These are phyloP conservation scores for Daldinia decipiens DNA, from an alignment of 495 filamentous ascomycete genomes.

Conservation along the genomic window DNA sequence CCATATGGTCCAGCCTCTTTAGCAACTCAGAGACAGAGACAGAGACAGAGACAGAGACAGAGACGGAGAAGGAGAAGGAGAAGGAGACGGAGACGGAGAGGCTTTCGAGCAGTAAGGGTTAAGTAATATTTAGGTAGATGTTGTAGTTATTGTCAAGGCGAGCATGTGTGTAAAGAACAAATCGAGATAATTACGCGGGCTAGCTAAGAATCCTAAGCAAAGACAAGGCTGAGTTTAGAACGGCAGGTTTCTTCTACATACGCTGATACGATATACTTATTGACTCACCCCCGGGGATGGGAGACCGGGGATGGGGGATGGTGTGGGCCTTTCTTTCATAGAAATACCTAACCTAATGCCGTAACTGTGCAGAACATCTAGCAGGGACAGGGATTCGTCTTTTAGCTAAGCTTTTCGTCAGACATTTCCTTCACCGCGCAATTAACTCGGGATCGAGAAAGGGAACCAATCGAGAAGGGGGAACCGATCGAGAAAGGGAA, in stretches of 20 bases:
- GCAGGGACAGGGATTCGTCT: neutral
- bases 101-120: neutral
- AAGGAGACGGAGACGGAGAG: no score
- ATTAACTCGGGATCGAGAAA: neutral
- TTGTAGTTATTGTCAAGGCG: neutral
- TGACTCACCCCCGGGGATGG: neutral
- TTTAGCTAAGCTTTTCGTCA: neutral
- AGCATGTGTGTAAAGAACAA: neutral
- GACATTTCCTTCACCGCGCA: neutral
- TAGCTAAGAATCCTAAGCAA: conserved; percentile 26
- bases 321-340: conserved; percentile 9
- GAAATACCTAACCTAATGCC: conserved; percentile 7
- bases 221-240: conserved; percentile 27
- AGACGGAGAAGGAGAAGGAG: no score
- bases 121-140: neutral
- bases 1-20: neutral
- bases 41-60: no score
- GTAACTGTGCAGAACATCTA: neutral
- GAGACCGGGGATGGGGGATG: neutral
- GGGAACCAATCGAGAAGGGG: no score
- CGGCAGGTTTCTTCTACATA: conserved; percentile 13
- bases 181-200: conserved; percentile 26
- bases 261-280: neutral
- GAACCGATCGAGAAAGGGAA: no score
- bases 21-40: neutral